A percentile compares a stretch with the other conserved stretches of the same genome.
phyloP scores from a whole-genome alignment of 164 flowering plant genomes.

The Berberis thunbergii region DNA sequence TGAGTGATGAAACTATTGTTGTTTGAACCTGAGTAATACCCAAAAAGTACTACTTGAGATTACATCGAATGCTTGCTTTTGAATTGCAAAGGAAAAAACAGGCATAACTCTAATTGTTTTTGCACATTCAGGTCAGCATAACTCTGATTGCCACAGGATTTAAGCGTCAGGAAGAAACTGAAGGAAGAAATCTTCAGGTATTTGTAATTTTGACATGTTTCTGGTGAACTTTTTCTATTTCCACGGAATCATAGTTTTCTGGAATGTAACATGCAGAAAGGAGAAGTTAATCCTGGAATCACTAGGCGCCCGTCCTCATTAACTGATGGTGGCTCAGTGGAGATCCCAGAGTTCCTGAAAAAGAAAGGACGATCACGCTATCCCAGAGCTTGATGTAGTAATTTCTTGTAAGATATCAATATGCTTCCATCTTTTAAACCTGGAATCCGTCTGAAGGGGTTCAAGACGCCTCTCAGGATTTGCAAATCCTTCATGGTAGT shows the following conservation, averaged over 20 bases:
- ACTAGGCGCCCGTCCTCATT: constrained; percentile 18
- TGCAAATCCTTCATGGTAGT: too few species aligned
- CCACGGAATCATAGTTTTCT: background rate
- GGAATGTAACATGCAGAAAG: constrained; percentile 13
- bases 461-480: too few species aligned
- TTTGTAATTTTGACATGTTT: background rate
- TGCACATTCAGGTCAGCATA: constrained; percentile 20
- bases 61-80: too few species aligned
- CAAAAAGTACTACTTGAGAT: too few species aligned
- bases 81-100: too few species aligned
- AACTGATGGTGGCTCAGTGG: constrained; percentile 34
- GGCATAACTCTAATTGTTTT: background rate
- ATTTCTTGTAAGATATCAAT: constrained; percentile 10
- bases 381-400: constrained; percentile 51
- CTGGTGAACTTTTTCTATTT: background rate
- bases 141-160: constrained; percentile 25
- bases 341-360: constrained; percentile 88
- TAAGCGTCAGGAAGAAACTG: constrained; percentile 21
- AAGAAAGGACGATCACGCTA: constrained; percentile 91
- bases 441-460: background rate
- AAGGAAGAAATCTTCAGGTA: constrained; percentile 9
- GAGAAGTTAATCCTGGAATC: constrained; percentile 14
- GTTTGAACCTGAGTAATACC: too few species aligned
- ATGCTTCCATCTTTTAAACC: background rate
- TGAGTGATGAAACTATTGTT: too few species aligned